phyloP scores from a whole-genome alignment of 1,284 basidiomycete species.

The Apiotrichum sp. region DNA sequence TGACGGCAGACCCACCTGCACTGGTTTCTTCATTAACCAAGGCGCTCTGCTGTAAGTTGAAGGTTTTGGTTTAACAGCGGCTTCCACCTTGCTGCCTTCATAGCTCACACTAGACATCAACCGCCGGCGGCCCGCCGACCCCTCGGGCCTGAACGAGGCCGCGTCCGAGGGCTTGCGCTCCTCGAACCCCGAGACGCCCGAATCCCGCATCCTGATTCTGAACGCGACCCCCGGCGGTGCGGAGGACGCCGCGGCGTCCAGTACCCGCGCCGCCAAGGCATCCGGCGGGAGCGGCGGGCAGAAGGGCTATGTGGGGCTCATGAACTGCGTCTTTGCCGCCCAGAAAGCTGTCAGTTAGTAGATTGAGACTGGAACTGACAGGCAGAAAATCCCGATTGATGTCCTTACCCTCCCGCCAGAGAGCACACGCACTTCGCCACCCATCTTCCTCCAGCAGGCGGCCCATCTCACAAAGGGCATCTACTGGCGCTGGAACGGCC shows the following conservation, averaged over 20 bases:
- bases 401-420: constrained; percentile 82
- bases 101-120: constrained; percentile 66
- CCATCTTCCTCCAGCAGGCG: constrained; percentile 93
- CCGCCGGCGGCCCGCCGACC: constrained; percentile 54
- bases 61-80: too few relatives aligned
- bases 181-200: constrained; percentile 44
- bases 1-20: constrained; percentile 53
- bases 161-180: constrained; percentile 2
- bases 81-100: not conserved
- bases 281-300: constrained; percentile 23
- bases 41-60: constrained; percentile 72
- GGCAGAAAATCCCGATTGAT: constrained; percentile 88
- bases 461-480: constrained; percentile 90
- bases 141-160: constrained; percentile 28
- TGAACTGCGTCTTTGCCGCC: constrained; percentile 99
- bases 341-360: constrained; percentile 72
- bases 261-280: constrained; percentile 48
- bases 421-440: constrained; percentile 57
- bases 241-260: constrained; percentile 8
- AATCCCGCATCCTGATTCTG: constrained; percentile 81
- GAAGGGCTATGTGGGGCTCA: constrained; percentile 69
- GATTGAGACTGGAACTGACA: not conserved
- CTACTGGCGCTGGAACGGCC: constrained; percentile 66
- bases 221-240: constrained; percentile 67
- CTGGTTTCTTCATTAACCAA: constrained; percentile 83